Base-by-base conservation (phyloP, 768 basidiomycete genomes). In the Strobilomyces dryophilus region DNA sequence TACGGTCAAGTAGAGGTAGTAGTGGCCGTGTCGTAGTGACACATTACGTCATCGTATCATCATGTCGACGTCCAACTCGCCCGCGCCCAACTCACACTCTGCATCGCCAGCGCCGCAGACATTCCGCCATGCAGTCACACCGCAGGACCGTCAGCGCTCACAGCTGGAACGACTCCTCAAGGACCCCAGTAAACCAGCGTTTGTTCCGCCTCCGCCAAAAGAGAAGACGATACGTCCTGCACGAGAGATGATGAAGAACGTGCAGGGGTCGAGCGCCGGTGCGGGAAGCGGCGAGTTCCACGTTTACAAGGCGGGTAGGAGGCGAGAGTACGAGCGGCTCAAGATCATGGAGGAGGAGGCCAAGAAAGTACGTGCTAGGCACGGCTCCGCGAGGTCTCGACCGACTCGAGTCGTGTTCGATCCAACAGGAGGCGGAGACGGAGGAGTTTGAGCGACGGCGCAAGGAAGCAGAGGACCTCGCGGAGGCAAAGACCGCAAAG, bases 181-280 rank as follows among this genome's bases (percentile, higher is more conserved):
- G 66, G 90, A 98, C 61, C 97, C 97, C 1, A 67, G 79, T 8
- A 95, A 93, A 66, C 83, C 85, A 1, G 90, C 85, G 1, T 81
- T 81, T 64, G 73, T 98, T 10, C 92, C 95, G 2, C 63, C 79
- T n/a, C 76, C 89, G 1, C 87, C 88, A 6, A 89, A 90, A 68
- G 88, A 90, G 57, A 94, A 91, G 74, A 78, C 77, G 0, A 76
- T 98, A 29, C 77, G 93, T 18, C 76, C 94, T 1, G 78, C 95
- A 9, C 78, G 91, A 45, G 97, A 93, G 68, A 93, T 93, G 91
- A 98, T 99, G 91, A 98, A 97, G 79, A 98, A 98, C 62, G 95
- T 99, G 8, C 95, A 98, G 70, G 97, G 97, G 0, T 95, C 92
- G 15, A 92, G 91, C 69, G 94, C 97, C 8, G 97, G 95, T 42